Conservation (phyloP, 768 basidiomycete species). For the Boletus bicolor region DNA sequence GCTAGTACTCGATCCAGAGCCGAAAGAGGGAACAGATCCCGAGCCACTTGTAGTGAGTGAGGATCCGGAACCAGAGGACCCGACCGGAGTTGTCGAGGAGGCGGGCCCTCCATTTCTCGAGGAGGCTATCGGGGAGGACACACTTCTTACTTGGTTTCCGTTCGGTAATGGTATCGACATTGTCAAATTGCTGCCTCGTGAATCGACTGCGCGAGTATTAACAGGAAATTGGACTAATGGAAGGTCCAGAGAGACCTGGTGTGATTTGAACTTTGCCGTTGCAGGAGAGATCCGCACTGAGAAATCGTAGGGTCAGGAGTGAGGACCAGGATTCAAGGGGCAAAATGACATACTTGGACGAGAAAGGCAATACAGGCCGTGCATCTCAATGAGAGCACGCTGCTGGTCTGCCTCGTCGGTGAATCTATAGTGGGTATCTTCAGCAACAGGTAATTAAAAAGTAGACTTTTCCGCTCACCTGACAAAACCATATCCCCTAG, state of each 20-base stretch:
- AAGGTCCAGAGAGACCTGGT: constrained; percentile 43
- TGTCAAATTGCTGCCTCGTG: constrained; percentile 40
- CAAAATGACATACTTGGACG: constrained; percentile 66
- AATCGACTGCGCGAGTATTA: constrained; percentile 23
- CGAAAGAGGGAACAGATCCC: constrained; percentile 48
- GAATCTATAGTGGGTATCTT: constrained; percentile 50
- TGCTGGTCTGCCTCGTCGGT: constrained; percentile 87
- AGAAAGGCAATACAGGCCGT: constrained; percentile 84
- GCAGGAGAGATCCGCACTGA: constrained; percentile 89
- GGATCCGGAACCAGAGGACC: constrained; percentile 44
- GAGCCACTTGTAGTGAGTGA: constrained; percentile 46
- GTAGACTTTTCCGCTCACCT: constrained; percentile 45
- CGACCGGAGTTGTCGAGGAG: constrained; percentile 32
- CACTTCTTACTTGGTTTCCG: constrained; percentile 53
- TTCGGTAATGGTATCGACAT: constrained; percentile 49
- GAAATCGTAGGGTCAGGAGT: constrained; percentile 30
- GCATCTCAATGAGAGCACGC: constrained; percentile 88
- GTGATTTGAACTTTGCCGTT: constrained; percentile 80
- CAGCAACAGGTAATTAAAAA: constrained; percentile 4
- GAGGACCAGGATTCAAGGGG: not conserved
- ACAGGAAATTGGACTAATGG: constrained; percentile 46
- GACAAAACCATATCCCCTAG: constrained; percentile 91
- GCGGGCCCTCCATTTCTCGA: constrained; percentile 20
- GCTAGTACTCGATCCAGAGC: constrained; percentile 45
- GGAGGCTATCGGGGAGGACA: constrained; percentile 64